These are phyloP conservation scores for Apiospora arundinis DNA, from an alignment of 2,329 filamentous ascomycete species.

Conservation along the genomic window DNA sequence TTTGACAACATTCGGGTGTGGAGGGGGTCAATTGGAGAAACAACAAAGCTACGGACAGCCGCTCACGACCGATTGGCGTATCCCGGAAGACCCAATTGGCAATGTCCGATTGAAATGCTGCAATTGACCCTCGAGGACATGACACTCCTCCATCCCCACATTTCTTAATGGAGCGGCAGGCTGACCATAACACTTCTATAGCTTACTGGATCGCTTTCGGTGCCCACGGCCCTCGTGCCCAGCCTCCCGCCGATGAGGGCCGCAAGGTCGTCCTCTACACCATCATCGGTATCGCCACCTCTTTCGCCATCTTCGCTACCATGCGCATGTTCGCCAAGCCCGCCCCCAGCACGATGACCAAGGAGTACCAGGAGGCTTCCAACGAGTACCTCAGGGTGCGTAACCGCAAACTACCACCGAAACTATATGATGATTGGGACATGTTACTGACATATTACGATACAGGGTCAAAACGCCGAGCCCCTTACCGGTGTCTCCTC, in stretches of 20 bases:
- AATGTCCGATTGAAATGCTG: slow-evolving; percentile 7
- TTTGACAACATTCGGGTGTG: background rate
- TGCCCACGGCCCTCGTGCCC: slow-evolving; percentile 89
- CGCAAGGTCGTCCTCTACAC: slow-evolving; percentile 80
- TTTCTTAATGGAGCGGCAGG: background rate
- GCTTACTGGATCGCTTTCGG: slow-evolving; percentile 99
- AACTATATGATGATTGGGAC: no score
- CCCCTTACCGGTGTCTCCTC: slow-evolving; percentile 85
- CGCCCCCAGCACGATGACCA: slow-evolving; percentile 85
- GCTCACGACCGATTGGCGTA: background rate
- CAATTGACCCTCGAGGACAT: slow-evolving; percentile 6
- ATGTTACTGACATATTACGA: slow-evolving; percentile 19
- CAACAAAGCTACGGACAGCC: background rate
- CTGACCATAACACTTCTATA: slow-evolving; percentile 49
- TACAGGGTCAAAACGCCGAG: slow-evolving; percentile 81
- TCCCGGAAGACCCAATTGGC: slow-evolving; percentile 7
- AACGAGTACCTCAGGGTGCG: slow-evolving; percentile 94
- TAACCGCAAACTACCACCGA: slow-evolving; percentile 28
- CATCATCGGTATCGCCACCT: slow-evolving; percentile 68
- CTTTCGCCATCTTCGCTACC: slow-evolving; percentile 73
- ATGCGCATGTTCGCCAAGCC: slow-evolving; percentile 76
- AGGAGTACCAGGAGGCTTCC: slow-evolving; percentile 94
- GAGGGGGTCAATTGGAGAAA: background rate
- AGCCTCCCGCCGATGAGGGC: slow-evolving; percentile 82
- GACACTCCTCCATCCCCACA: slow-evolving; percentile 3